Conservation (phyloP, 257 asterid species). For the Galeopsis tetrahit region DNA sequence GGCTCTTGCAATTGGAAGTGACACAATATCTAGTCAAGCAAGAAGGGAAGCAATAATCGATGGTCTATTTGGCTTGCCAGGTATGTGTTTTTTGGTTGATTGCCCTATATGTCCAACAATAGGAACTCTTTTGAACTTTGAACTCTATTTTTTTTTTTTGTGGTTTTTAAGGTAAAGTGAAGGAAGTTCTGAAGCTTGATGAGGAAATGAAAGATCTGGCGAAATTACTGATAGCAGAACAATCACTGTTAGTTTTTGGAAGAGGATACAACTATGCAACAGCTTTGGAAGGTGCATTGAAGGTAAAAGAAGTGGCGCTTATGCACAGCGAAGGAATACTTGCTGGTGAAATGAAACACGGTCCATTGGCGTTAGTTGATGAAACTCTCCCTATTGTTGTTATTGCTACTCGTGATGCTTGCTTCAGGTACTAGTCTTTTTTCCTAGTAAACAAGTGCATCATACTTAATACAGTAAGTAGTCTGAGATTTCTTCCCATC, state of each 20-base stretch:
- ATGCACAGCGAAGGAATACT: constrained; percentile 99
- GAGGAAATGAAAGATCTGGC: constrained; percentile 89
- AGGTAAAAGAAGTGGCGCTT: constrained; percentile 95
- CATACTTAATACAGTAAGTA: no score
- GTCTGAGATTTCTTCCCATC: constrained; percentile 28
- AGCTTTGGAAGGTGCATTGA: constrained; percentile 95
- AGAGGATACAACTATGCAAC: constrained; percentile 94
- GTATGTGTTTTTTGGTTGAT: constrained; percentile 47
- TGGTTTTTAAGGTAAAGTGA: constrained; percentile 61
- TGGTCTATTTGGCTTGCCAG: constrained; percentile 81
- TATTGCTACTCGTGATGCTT: constrained; percentile 87
- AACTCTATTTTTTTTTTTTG: background rate
- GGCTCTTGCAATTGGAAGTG: constrained; percentile 92
- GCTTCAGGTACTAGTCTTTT: constrained; percentile 68
- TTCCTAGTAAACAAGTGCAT: background rate
- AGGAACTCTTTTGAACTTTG: background rate
- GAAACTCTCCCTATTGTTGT: constrained; percentile 91
- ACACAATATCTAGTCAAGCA: constrained; percentile 71
- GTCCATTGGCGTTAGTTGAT: constrained; percentile 92
- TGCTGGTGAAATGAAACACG: constrained; percentile 98
- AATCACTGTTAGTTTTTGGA: constrained; percentile 92
- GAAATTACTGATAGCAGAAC: constrained; percentile 71
- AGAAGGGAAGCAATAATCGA: constrained; percentile 87
- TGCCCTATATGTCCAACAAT: background rate
- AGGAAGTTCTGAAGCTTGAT: constrained; percentile 88